These are phyloP conservation scores for Boechera retrofracta DNA, from an alignment of 345 rosid species.

Conservation along the genomic window DNA sequence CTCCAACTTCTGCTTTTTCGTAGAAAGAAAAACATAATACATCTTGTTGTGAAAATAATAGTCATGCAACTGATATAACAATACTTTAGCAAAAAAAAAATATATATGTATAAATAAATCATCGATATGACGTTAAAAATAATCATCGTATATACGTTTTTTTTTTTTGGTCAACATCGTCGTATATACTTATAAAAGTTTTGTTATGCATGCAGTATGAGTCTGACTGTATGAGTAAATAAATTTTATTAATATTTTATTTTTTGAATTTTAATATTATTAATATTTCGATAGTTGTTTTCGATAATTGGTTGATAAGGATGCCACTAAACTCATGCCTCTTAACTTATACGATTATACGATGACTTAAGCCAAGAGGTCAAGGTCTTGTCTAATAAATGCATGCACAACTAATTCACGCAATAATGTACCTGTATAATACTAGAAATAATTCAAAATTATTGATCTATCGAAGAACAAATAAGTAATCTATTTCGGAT, in stretches of 20 bases:
- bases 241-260: background rate
- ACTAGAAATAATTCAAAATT: constrained; percentile 6
- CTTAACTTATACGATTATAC: too few species aligned
- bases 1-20: background rate
- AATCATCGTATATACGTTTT: too few species aligned
- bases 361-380: constrained; percentile 14
- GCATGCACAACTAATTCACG: constrained; percentile 31
- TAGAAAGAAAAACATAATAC: too few species aligned
- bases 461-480: background rate
- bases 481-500: constrained; percentile 8
- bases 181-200: too few species aligned
- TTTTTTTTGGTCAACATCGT: too few species aligned
- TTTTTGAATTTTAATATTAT: too few species aligned
- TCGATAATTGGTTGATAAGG: constrained; percentile 31
- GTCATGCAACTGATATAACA: too few species aligned
- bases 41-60: too few species aligned
- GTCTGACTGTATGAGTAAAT: background rate
- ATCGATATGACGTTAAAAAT: too few species aligned
- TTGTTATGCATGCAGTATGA: background rate
- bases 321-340: constrained; percentile 35
- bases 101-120: too few species aligned
- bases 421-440: constrained; percentile 36
- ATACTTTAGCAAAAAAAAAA: too few species aligned
- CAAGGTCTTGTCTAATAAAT: constrained; percentile 41
- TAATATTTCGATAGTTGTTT: background rate